phyloP scores from a whole-genome alignment of 495 filamentous ascomycete species.

The Peziza echinospora region DNA sequence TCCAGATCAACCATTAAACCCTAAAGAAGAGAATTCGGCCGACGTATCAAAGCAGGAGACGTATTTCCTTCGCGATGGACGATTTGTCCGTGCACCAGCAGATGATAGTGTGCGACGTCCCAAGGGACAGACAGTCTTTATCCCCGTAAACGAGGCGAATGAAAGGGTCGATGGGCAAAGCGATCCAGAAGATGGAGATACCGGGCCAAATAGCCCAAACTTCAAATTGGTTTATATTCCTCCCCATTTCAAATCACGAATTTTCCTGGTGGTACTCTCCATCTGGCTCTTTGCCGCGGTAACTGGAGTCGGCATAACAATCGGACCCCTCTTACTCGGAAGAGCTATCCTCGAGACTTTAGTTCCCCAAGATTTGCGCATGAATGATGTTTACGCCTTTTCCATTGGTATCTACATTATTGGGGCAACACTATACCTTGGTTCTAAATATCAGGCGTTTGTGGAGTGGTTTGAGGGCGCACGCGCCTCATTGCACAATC shows the following conservation, averaged over 20 bases:
- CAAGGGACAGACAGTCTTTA: conserved; percentile 58
- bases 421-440: conserved; percentile 37
- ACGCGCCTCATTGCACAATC: conserved; percentile 9
- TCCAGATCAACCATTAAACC: conserved; percentile 24
- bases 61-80: conserved; percentile 49
- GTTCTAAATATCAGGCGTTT: conserved; percentile 31
- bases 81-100: conserved; percentile 70
- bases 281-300: conserved; percentile 88
- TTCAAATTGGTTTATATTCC: conserved; percentile 79
- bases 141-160: conserved; percentile 56
- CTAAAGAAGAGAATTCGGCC: conserved; percentile 11
- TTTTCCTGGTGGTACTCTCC: conserved; percentile 64
- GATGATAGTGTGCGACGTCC: conserved; percentile 87
- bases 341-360: conserved; percentile 47
- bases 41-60: conserved; percentile 20
- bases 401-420: conserved; percentile 67
- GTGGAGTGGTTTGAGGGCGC: conserved; percentile 22
- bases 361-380: conserved; percentile 41
- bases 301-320: conserved; percentile 74
- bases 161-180: conserved; percentile 34
- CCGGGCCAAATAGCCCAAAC: conserved; percentile 38
- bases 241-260: conserved; percentile 56
- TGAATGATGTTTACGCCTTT: conserved; percentile 94
- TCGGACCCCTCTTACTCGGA: conserved; percentile 67
- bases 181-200: conserved; percentile 32